These are phyloP conservation scores for Sclerotinia spermophila DNA, from an alignment of 2,329 filamentous ascomycete genomes.

Conservation along the genomic window DNA sequence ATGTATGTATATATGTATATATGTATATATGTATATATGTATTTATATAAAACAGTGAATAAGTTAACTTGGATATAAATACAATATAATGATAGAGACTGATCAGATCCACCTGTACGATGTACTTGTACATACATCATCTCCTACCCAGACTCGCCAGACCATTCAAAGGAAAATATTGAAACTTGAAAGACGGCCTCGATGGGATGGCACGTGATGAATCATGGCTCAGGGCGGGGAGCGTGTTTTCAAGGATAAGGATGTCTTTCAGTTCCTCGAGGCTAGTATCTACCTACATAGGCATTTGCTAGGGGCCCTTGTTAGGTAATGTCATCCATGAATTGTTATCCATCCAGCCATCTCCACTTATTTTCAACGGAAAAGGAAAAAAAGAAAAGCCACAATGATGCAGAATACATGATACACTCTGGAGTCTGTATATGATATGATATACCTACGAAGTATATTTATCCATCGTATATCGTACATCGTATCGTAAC, in stretches of 20 bases:
- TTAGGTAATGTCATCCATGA: not conserved
- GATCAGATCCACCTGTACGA: not conserved
- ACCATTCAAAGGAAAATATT: not conserved
- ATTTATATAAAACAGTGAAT: too few relatives aligned
- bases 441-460: too few relatives aligned
- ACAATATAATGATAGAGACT: not conserved
- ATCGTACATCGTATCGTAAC: not conserved
- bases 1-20: not conserved
- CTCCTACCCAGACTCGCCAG: not conserved
- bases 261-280: too few relatives aligned
- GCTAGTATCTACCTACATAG: not conserved
- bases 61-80: too few relatives aligned
- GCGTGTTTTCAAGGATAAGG: not conserved
- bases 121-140: too few relatives aligned
- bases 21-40: not conserved
- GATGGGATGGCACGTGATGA: not conserved
- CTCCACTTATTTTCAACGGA: not conserved
- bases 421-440: too few relatives aligned
- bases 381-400: not conserved
- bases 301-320: not conserved
- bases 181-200: not conserved
- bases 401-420: too few relatives aligned
- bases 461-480: too few relatives aligned
- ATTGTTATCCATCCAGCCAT: not conserved
- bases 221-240: not conserved